Evolutionary conservation across 106 monocot genomes (phyloP), one percentile per base, ranked within the genome.

Genomic region (Iris macrosiphon): DNA sequence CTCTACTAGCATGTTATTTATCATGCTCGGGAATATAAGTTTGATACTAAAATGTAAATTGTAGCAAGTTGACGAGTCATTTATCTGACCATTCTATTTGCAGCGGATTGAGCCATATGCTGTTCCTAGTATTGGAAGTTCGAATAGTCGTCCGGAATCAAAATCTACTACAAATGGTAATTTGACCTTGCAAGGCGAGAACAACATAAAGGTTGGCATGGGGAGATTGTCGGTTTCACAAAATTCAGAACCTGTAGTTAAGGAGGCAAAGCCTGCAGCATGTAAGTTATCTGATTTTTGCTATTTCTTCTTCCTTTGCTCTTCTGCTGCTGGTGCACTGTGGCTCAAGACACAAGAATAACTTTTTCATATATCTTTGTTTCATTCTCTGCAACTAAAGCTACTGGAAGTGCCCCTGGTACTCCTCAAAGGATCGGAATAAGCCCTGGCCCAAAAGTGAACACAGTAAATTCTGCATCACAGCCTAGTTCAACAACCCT

Each of bases 31-130:
- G 22, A 7, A 23, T 4, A 23, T 48, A 13, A 6, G 14, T 25
- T 39, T 23, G 11, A 43, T 16, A 43, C n/a, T 13, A 14, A 43
- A 3, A 9, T 43, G 14, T 13, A 43, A 9, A 14, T 4, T 43
- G 43, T 43, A 13, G 14, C n/a, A 19, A 46, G 18, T 10, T 46
- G 18, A 46, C 8, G 18, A 18, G 21, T 46, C 7, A 6, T 20
- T 46, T 46, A 24, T 7, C 38, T 63, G 22, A 32, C 35, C 8
- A 53, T 25, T 50, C 63, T 49, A 43, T 34, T 48, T 24, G 34
- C 79, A 92, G 92, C 79, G 62, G 6, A 60, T 83, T 30, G 92
- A 87, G 41, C 92, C 92, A 33, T 92, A 92, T 72, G 63, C 73
- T 25, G 32, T 66, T 40, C 52, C 72, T 59, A 55, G 26, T 63